These are phyloP conservation scores for Myriosclerotinia duriaeana DNA, from an alignment of 2,329 filamentous ascomycete species.

Conservation along the genomic window DNA sequence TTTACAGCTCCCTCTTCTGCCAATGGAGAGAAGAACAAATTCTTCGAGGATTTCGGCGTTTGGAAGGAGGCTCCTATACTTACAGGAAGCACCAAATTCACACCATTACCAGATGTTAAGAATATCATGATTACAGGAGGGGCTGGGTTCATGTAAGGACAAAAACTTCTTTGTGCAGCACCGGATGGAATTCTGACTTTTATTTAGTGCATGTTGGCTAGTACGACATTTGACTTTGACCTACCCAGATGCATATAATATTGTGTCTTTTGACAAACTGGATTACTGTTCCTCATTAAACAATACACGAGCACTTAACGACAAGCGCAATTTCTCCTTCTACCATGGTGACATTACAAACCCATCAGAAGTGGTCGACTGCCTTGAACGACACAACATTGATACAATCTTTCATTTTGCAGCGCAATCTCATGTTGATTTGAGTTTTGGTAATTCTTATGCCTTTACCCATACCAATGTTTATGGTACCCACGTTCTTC, in stretches of 20 bases:
- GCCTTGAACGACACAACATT: slow-evolving; percentile 68
- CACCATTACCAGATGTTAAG: slow-evolving; percentile 65
- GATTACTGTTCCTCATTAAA: slow-evolving; percentile 80
- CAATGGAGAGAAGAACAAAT: slow-evolving; percentile 38
- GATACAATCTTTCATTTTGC: slow-evolving; percentile 84
- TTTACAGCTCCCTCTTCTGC: slow-evolving; percentile 26
- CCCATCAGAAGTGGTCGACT: slow-evolving; percentile 66
- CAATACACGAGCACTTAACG: slow-evolving; percentile 70
- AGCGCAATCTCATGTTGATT: slow-evolving; percentile 80
- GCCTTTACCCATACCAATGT: slow-evolving; percentile 80
- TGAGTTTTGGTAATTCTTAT: slow-evolving; percentile 81
- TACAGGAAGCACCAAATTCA: slow-evolving; percentile 67
- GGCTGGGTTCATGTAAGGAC: slow-evolving; percentile 77
- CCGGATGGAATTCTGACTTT: slow-evolving; percentile 28
- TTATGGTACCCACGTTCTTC: slow-evolving; percentile 77
- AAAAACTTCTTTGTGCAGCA: slow-evolving; percentile 22
- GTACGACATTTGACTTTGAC: slow-evolving; percentile 74
- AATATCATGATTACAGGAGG: slow-evolving; percentile 85
- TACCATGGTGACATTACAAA: slow-evolving; percentile 78
- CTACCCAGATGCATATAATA: slow-evolving; percentile 72
- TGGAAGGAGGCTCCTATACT: slow-evolving; percentile 73
- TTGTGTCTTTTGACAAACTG: slow-evolving; percentile 81
- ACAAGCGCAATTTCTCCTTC: slow-evolving; percentile 71
- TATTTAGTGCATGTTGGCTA: slow-evolving; percentile 73
- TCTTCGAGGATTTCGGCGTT: slow-evolving; percentile 60